Base-by-base conservation (phyloP, 176 grass and related monocot species). In the Aegilops longissima region DNA sequence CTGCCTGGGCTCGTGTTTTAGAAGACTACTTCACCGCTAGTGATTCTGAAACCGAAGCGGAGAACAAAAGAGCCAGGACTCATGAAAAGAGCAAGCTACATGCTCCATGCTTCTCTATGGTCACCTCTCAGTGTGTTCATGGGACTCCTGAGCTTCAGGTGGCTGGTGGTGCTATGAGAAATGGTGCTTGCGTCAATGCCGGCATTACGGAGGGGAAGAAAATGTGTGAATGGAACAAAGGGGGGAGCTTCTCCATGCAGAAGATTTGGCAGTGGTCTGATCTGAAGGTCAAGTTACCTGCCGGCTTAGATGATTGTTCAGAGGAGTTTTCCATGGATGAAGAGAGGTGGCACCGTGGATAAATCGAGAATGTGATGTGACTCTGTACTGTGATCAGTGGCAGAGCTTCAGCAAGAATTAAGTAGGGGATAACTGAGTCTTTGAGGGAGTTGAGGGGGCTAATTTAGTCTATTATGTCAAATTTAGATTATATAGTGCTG, bases 221-320 rank as follows among this genome's bases (percentile, higher is more conserved):
- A 70, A 90, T 98, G 14, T 92, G 93, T 4, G 88, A 82, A 12
- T 58, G 88, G 12, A 89, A 89, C 47, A 92, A 93, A 80, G 91
- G 86, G 38, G 96, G 94, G 68, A 98, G 93, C 73, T 92, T 98
- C 75, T 98, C 96, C 1, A 88, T 95, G 73, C 95, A 88, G 0
- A 98, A 95, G 77, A 92, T 95, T 83, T 98, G 96, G 96, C 88
- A 94, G 72, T 90, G 96, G 96, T 87, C 91, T 83, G 83, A 90
- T 86, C 78, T 95, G 6, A 94, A 89, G 73, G 88, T 86, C 58
- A 87, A 95, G 86, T 81, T 95, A 59, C 88, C 87, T 38, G 64
- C 79, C 29, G 84, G 88, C 70, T 95, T 78, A 0, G 86, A 95
- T 85, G 85, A 90, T 79, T 86, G 90, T 20, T 92, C 88, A 12